These are phyloP conservation scores for Tetrahymena borealis DNA, from an alignment of 73 alveolate species.

Conservation along the genomic window DNA sequence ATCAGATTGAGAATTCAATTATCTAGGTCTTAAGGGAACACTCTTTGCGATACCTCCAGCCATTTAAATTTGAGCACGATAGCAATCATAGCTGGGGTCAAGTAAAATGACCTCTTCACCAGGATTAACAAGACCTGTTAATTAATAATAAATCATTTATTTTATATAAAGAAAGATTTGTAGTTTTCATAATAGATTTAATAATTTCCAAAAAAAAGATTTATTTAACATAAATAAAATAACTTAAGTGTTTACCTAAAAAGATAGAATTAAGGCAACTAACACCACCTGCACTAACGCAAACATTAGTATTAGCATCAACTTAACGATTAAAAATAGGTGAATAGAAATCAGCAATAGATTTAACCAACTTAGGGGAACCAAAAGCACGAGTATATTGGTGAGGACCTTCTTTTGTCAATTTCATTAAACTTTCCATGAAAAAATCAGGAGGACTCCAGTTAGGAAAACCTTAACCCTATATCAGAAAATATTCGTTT, in stretches of 20 bases:
- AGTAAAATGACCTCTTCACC: constrained; percentile 33
- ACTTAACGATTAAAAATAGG: background rate
- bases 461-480: constrained; percentile 44
- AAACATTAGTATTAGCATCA: constrained; percentile 16
- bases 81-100: constrained; percentile 41
- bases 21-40: constrained; percentile 21
- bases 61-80: constrained; percentile 27
- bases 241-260: background rate
- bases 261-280: background rate
- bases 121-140: constrained; percentile 20
- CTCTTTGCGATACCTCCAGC: constrained; percentile 19
- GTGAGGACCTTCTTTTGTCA: constrained; percentile 8
- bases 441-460: constrained; percentile 26
- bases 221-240: background rate
- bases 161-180: background rate
- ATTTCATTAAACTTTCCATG: constrained; percentile 17
- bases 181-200: too few relatives aligned
- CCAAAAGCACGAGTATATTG: constrained; percentile 29
- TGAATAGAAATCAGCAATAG: constrained; percentile 15
- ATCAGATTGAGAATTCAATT: constrained; percentile 4
- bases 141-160: background rate
- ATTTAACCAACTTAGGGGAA: constrained; percentile 10
- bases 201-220: too few relatives aligned
- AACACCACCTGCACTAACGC: constrained; percentile 35
- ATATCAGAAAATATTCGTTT: too few relatives aligned